Conservation (phyloP, 495 filamentous ascomycete species). For the Aspergillus panamensis region DNA sequence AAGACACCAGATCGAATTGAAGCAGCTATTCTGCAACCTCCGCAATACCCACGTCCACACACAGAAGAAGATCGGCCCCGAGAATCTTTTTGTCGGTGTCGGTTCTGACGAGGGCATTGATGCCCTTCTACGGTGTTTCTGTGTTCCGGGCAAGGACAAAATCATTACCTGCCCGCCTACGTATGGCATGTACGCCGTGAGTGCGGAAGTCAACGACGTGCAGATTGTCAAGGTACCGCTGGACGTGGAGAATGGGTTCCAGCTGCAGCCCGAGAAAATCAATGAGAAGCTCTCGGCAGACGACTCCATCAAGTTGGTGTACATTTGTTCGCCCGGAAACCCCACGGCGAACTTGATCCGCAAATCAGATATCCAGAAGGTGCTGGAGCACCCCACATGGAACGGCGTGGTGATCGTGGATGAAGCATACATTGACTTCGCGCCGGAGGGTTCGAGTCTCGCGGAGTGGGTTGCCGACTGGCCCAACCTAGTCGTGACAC, state of each 20-base stretch:
- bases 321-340: conserved; percentile 92
- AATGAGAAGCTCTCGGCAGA: conserved; percentile 58
- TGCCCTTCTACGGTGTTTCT: conserved; percentile 88
- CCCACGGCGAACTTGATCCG: conserved; percentile 76
- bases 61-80: conserved; percentile 65
- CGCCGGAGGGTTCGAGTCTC: conserved; percentile 70
- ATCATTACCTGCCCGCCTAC: conserved; percentile 94
- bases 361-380: conserved; percentile 67
- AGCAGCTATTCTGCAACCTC: conserved; percentile 79
- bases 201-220: conserved; percentile 89
- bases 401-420: conserved; percentile 93
- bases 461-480: conserved; percentile 92
- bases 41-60: conserved; percentile 85
- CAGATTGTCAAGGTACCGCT: conserved; percentile 80
- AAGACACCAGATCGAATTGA: conserved; percentile 80
- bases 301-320: conserved; percentile 75
- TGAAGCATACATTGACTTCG: conserved; percentile 96
- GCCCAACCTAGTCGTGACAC: conserved; percentile 98
- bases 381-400: conserved; percentile 88
- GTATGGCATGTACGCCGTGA: conserved; percentile 97
- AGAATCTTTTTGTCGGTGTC: conserved; percentile 89
- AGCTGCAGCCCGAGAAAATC: conserved; percentile 66
- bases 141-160: conserved; percentile 77
- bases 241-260: conserved; percentile 58
- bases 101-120: conserved; percentile 97